Evolutionary conservation across 345 rosid genomes (phyloP).

Genomic region (Dipteronia sinensis): DNA sequence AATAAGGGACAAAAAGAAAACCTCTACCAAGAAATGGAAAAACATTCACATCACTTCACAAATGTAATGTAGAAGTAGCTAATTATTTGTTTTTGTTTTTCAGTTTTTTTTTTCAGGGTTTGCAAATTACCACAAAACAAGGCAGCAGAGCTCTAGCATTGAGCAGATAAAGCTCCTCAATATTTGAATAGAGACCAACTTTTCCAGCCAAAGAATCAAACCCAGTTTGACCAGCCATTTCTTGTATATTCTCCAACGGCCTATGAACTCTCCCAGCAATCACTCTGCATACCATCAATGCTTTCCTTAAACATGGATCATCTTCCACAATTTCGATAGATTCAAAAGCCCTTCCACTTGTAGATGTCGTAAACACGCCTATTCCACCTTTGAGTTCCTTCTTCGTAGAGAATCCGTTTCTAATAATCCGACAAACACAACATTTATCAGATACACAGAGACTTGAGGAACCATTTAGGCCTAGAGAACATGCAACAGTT

Average conservation of each 20-base stretch:
- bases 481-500: constrained; percentile 82
- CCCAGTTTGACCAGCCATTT: constrained; percentile 77
- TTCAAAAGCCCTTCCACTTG: constrained; percentile 92
- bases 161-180: constrained; percentile 95
- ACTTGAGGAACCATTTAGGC: constrained; percentile 79
- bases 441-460: constrained; percentile 78
- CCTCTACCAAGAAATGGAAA: constrained; percentile 18
- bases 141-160: constrained; percentile 94
- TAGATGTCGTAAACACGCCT: constrained; percentile 93
- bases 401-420: constrained; percentile 80
- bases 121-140: constrained; percentile 89
- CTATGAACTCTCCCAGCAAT: constrained; percentile 96
- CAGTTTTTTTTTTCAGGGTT: constrained; percentile 40
- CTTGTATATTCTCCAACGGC: constrained; percentile 87
- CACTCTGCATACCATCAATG: constrained; percentile 89
- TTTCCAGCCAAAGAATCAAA: constrained; percentile 96
- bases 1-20: constrained; percentile 3
- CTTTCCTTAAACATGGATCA: constrained; percentile 64
- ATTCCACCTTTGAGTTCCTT: constrained; percentile 76
- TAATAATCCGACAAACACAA: constrained; percentile 73
- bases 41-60: constrained; percentile 20
- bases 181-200: constrained; percentile 88
- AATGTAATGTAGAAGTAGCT: neutral
- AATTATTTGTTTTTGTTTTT: neutral
- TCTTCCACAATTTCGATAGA: constrained; percentile 46